phyloP scores from a whole-genome alignment of 768 basidiomycete species.

The Clitopilus passeckerianus region DNA sequence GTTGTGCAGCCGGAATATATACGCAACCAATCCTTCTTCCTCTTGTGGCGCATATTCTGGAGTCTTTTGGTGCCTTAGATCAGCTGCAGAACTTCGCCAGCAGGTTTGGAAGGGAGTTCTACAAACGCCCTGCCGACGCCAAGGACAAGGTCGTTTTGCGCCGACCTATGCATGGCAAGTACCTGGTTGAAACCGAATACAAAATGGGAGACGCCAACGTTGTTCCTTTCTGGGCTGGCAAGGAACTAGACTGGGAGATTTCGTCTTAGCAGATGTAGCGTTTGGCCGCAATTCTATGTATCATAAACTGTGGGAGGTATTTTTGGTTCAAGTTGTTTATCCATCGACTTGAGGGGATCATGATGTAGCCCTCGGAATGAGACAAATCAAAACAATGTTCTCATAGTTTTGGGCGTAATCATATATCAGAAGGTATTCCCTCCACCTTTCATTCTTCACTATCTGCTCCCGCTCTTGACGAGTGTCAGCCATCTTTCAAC shows the following conservation, averaged over 20 bases:
- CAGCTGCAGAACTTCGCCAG: conserved; percentile 79
- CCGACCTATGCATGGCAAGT: conserved; percentile 28
- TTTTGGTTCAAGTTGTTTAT: too few species aligned
- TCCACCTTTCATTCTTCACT: background rate
- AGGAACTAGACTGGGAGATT: conserved; percentile 65
- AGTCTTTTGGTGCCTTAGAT: conserved; percentile 83
- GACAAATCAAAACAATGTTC: background rate
- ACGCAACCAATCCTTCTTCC: conserved; percentile 92
- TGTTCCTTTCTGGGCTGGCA: conserved; percentile 88
- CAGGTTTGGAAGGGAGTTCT: conserved; percentile 75
- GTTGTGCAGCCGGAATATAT: conserved; percentile 95
- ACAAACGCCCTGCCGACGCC: conserved; percentile 33
- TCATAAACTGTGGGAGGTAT: too few species aligned
- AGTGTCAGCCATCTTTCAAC: background rate
- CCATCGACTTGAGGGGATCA: too few species aligned
- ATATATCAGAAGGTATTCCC: too few species aligned
- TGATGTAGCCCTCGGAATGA: background rate
- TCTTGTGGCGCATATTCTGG: conserved; percentile 82
- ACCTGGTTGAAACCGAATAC: conserved; percentile 45
- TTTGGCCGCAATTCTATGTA: too few species aligned
- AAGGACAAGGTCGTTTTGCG: conserved; percentile 37
- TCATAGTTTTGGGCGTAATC: conserved; percentile 8
- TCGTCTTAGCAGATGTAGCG: too few species aligned
- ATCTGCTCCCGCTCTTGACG: background rate
- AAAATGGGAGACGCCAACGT: conserved; percentile 45